Base-by-base conservation (phyloP, 768 basidiomycete species). In the Leucocoprinus leucothites region DNA sequence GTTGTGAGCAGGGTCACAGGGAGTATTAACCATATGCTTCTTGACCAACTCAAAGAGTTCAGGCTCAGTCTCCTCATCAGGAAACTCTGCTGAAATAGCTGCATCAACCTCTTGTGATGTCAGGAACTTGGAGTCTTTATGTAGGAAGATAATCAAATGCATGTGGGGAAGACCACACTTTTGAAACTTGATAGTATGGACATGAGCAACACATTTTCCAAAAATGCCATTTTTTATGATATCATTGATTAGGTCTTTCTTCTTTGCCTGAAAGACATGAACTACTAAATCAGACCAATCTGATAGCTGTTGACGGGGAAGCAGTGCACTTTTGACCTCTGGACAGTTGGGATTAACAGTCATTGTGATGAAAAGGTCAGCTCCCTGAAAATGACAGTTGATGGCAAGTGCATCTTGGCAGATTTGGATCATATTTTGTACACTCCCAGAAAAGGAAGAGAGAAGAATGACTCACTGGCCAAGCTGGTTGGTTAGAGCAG, bases 181-280 rank as follows among this genome's bases (percentile, higher is more conserved):
- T 61, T 84, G 82, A 60, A 82, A 84, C 57, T 86, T 78, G 48
- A 82, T 81, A 9, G 73, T 75, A 53, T 80, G 79, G 0, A 84
- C 74, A 53, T 71, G 64, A 3, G 75, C 82, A 31, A 71, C 72
- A 5, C 65, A 55, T 1, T 55, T 8, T 0, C 81, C 82, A 67
- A 80, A 73, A 41, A 77, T 64, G 7, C 71, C 71, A 40, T 71
- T 22, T 11, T 66, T 64, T 5, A 11, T 31, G 7, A 84, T 70
- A 21, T 69, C 66, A 1, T 72, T 53, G 0, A 79, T 19, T 1
- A 78, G 47, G 0, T 65, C 70, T 9, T 71, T 57, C 36, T 69
- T 70, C 62, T 82, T 81, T 44, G 65, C 36, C 13, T 74, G 40
- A 58, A 85, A 82, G 1, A 84, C 74, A 0, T 70, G 59, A 1